Base-by-base conservation (phyloP, 805 yeast species). In the Kuraishia ogatae region DNA sequence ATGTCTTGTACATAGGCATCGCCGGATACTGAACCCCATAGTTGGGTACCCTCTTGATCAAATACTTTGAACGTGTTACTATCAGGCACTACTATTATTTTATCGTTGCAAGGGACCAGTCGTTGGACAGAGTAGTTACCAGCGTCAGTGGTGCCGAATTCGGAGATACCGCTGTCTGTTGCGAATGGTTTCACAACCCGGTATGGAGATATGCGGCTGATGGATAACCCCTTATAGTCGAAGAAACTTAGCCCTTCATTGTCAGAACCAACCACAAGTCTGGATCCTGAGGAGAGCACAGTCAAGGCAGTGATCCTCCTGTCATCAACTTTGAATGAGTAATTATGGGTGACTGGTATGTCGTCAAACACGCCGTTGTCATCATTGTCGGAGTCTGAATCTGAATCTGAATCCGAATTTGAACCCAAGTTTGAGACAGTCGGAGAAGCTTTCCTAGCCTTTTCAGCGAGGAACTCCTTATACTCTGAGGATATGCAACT, bases 271-370 rank as follows among this genome's bases (percentile, higher is more conserved):
- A 71, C 58, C 19, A 59, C 57, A 8, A 74, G 55, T 2, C 67
- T 57, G 1, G 61, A 50, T 0, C 74, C 73, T 0, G 64, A 53
- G 0, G 58, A 53, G 39, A 67, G 66, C 22, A 64, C 56, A 3
- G 60, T 59, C 20, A 71, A 51, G 1, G 61, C 53, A 1, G 63
- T 58, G n/a, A 70, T 52, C 4, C 54, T 57, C 54, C 61, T 65
- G 26, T 35, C 52, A 21, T 62, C 66, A 11, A 55, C 58, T 8
- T 55, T 47, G 13, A 72, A 52, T 11, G 56, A 24, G 39, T 69
- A 54, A 23, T 66, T 60, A 53, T 75, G 77, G 0, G 74, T 60
- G 2, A 68, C 60, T 7, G 79, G 79, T n/a, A 71, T 52, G 5
- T 60, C 59, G 2, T 60, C 64, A 2, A 62, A 60, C 21, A 65